A percentile compares a stretch with the other conserved stretches of the same genome.
Conservation (phyloP, 1,284 basidiomycete species). For the Austroboletus olivaceoglutinosus region DNA sequence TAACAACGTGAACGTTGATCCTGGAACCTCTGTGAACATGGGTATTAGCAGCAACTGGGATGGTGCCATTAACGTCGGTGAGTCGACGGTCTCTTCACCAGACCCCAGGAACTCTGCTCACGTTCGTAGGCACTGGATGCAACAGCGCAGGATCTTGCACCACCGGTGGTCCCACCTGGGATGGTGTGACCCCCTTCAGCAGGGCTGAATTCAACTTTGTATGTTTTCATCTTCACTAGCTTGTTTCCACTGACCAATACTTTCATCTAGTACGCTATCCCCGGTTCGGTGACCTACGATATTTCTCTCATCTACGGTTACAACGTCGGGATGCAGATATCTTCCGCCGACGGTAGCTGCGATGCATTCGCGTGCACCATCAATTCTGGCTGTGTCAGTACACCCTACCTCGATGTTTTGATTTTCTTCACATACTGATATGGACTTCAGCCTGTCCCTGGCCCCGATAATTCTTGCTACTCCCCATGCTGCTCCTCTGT, state of each 20-base stretch:
- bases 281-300: slow-evolving; percentile 35
- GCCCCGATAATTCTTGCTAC: slow-evolving; percentile 25
- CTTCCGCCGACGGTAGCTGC: slow-evolving; percentile 26
- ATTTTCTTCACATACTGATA: slow-evolving; percentile 1
- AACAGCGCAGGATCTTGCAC: slow-evolving; percentile 15
- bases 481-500: slow-evolving; percentile 31
- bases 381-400: slow-evolving; percentile 25
- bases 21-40: slow-evolving; percentile 10
- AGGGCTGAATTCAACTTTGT: slow-evolving; percentile 25
- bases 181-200: slow-evolving; percentile 24
- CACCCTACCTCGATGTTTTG: background rate
- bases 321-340: slow-evolving; percentile 38
- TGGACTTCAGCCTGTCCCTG: slow-evolving; percentile 26
- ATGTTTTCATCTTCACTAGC: background rate
- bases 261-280: slow-evolving; percentile 15
- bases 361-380: slow-evolving; percentile 34
- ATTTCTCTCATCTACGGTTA: slow-evolving; percentile 39
- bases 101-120: background rate
- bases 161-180: slow-evolving; percentile 26
- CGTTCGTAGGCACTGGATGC: slow-evolving; percentile 23
- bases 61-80: slow-evolving; percentile 23
- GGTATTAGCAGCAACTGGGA: slow-evolving; percentile 24
- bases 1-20: slow-evolving; percentile 16
- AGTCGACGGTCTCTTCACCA: background rate
- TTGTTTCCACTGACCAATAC: background rate